Percentiles rank a stretch among this genome's conserved stretches.
Conservation (phyloP, 441 rosid genomes). For the Geranium incanum region DNA sequence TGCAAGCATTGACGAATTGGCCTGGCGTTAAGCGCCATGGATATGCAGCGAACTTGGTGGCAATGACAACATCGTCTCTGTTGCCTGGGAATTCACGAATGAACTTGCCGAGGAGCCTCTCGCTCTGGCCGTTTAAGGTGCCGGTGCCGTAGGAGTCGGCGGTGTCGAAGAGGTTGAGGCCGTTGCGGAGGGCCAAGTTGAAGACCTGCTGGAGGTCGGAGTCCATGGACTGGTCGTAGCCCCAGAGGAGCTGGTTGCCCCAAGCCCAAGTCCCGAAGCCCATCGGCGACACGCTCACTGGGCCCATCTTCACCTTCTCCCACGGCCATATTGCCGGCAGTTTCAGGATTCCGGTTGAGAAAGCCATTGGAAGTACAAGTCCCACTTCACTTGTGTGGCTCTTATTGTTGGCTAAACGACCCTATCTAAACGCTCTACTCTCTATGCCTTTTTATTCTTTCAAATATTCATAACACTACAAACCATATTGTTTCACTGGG, state of each 20-base stretch:
- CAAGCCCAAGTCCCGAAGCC: conserved; percentile 99
- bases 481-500: no score
- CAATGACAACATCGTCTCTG: conserved; percentile 52
- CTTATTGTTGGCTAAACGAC: no score
- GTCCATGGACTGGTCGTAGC: conserved; percentile 75
- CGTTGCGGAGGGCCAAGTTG: conserved; percentile 62
- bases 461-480: no score
- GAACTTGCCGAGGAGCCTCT: conserved; percentile 85
- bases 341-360: conserved; percentile 25
- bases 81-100: conserved; percentile 51
- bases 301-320: conserved; percentile 84
- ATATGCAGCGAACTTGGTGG: conserved; percentile 89
- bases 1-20: conserved; percentile 89
- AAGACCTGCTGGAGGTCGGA: conserved; percentile 63
- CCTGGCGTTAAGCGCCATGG: conserved; percentile 88
- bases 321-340: conserved; percentile 82
- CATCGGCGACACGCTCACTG: conserved; percentile 76
- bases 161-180: conserved; percentile 76
- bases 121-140: conserved; percentile 76
- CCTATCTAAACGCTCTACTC: no score
- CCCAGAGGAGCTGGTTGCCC: conserved; percentile 96
- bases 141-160: conserved; percentile 97
- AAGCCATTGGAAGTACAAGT: no score
- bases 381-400: no score
- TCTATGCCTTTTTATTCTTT: no score